Base-by-base conservation (phyloP, 2,329 filamentous ascomycete genomes). In the Calonectria leucothoes region DNA sequence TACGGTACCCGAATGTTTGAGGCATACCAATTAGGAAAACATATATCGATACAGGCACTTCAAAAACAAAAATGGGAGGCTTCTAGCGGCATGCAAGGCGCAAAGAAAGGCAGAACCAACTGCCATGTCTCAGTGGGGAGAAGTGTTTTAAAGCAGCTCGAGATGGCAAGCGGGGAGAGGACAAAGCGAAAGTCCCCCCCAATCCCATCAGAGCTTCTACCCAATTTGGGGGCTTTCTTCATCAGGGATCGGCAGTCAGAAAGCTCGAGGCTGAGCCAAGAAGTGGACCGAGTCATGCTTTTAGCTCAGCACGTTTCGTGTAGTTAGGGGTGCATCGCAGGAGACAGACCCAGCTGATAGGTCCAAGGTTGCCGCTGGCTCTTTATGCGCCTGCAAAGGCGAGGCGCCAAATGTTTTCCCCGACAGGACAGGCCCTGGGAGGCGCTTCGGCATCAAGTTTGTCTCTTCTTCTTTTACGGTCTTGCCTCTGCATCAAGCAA, bases 261-360 rank as follows among this genome's bases (percentile, higher is more conserved):
- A 23, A 57, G 39, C 59, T 45, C 51, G 70, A 71, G 69, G 69
- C 69, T 71, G 52, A 68, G 70, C 70, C 52, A 64, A 14, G 15
- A 49, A 48, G 65, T 72, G 55, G 64, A 64, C 29, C 65, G 48
- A 68, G 70, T 68, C 70, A 72, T 68, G 70, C 23, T 64, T 67
- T 68, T 61, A 72, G 70, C 55, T 67, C 65, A 68, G 64, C 48
- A 59, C 27, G 70, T 72, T 72, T 72, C 70, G 70, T 68, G 51
- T 59, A 49, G 52, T 39, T 49, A 42, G 48, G 57, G 65, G 49
- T 68, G 70, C 12, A 27, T 29, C 51, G 25, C 35, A 49, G 61
- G 27, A 42, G 48, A 48, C 23, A 23, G 55, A 59, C 25, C 39
- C 33, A 59, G 55, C 55, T 59, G 55, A 59, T 39, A 59, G 55